Conservation (phyloP, 768 basidiomycete species). For the Paxillus ammoniavirescens region DNA sequence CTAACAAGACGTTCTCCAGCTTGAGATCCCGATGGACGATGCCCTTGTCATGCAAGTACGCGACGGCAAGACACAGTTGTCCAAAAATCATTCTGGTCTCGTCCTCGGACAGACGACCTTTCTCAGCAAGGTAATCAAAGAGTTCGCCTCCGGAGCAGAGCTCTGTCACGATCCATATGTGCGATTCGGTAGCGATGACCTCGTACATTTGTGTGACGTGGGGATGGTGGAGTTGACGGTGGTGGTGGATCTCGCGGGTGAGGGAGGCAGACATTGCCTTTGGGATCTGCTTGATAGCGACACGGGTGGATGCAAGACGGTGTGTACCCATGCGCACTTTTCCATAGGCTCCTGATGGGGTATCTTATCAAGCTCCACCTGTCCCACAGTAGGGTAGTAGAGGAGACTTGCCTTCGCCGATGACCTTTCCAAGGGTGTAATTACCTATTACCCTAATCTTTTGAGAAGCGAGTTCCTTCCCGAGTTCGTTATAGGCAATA, state of each 20-base stretch:
- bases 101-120: constrained; percentile 80
- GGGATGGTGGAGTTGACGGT: constrained; percentile 94
- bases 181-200: constrained; percentile 93
- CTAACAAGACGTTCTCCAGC: constrained; percentile 90
- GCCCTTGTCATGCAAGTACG: constrained; percentile 87
- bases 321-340: constrained; percentile 95
- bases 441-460: constrained; percentile 92
- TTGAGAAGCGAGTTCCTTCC: constrained; percentile 89
- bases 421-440: constrained; percentile 90
- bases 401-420: constrained; percentile 79
- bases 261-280: constrained; percentile 89
- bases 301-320: constrained; percentile 85
- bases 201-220: constrained; percentile 96
- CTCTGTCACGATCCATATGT: constrained; percentile 97
- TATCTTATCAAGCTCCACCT: constrained; percentile 20
- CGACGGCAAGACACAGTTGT: constrained; percentile 92
- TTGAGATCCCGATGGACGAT: constrained; percentile 98
- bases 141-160: constrained; percentile 96
- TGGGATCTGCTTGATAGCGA: constrained; percentile 97
- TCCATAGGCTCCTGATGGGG: constrained; percentile 79
- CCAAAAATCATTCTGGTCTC: constrained; percentile 91
- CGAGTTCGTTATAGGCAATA: constrained; percentile 95
- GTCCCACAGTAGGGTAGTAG: constrained; percentile 8
- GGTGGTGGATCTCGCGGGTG: constrained; percentile 97
- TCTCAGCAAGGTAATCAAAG: constrained; percentile 97